Percentiles rank a stretch among this genome's conserved stretches.
These are phyloP conservation scores for Aspergillus sp. DNA, from an alignment of 2,329 filamentous ascomycete genomes.

Conservation along the genomic window DNA sequence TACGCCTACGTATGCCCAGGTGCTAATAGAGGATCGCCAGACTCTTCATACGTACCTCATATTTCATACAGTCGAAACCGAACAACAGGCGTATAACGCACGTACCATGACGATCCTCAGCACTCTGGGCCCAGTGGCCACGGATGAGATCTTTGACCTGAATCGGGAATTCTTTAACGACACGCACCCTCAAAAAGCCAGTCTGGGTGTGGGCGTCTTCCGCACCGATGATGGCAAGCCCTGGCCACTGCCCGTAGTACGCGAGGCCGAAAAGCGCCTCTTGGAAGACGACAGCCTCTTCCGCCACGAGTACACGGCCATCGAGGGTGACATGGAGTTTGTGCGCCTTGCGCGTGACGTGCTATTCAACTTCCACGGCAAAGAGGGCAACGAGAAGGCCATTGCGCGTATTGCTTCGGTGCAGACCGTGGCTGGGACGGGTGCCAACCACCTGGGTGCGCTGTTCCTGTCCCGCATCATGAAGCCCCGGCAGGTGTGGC, in stretches of 20 bases:
- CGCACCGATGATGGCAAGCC: conserved; percentile 87
- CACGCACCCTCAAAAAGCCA: conserved; percentile 64
- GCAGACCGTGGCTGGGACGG: conserved; percentile 93
- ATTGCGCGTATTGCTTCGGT: conserved; percentile 56
- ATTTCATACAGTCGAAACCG: too few species aligned
- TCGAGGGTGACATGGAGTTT: conserved; percentile 76
- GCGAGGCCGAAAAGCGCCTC: conserved; percentile 66
- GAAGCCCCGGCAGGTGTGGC: conserved; percentile 64
- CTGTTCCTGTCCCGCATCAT: conserved; percentile 88
- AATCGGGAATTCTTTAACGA: conserved; percentile 78
- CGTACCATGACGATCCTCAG: conserved; percentile 22
- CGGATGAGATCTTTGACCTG: conserved; percentile 84
- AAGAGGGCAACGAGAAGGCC: conserved; percentile 23
- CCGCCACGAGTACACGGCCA: conserved; percentile 96
- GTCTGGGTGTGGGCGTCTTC: conserved; percentile 85
- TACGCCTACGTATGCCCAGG: too few species aligned
- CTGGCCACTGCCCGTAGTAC: conserved; percentile 90
- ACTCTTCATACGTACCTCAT: too few species aligned
- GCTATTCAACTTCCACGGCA: conserved; percentile 58
- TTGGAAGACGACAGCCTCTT: conserved; percentile 75
- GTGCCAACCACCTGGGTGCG: conserved; percentile 83
- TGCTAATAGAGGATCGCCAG: too few species aligned
- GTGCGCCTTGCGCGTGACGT: conserved; percentile 80
- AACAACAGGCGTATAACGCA: background rate
- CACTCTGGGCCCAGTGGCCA: conserved; percentile 70